Base-by-base conservation (phyloP, 2,329 filamentous ascomycete species). In the Colletotrichum ledebouriae region DNA sequence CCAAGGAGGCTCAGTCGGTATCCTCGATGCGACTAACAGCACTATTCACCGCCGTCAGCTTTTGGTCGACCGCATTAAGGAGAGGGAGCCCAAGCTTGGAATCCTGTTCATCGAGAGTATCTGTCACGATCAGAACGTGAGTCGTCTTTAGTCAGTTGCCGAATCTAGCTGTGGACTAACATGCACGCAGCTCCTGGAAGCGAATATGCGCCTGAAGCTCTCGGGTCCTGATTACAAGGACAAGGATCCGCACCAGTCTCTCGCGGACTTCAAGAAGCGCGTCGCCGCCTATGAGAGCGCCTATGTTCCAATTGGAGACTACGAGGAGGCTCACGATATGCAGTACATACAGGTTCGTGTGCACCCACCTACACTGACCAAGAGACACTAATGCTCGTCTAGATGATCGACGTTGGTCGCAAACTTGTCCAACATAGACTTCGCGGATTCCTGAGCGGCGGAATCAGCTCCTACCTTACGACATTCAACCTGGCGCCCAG, bases 21-120 rank as follows among this genome's bases (percentile, higher is more conserved):
- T 99, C 71, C 88, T 99, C 12, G 96, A 99, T 80, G 96, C 96
- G 7, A 99, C 96, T 7, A 99, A 99, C 82, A 98, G 94, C 82
- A 99, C 96, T 0, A 86, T 97, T 57, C 88, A 93, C 71, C 91
- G 96, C 42, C 89, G 96, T 57, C 90, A 95, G 79, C 86, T 92
- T 29, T 87, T 99, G 63, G 94, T 97, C 74, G 88, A 95, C 69
- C 92, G 89, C 72, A 93, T 98, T 75, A 92, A 93, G 74, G 83
- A 90, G 59, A 88, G 93, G 59, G 95, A 97, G 73, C 94, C 95
- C 2, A 92, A 93, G 69, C 85, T 99, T 22, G 95, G 95, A 37
- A 94, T 99, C 17, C 84, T 99, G 11, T 99, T 98, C 78, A 91
- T 99, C 33, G 96, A 99, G 82, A 97, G 94, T 75, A 92, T 97